phyloP scores from a whole-genome alignment of 306 rosid species.

The Sophora flavescens region DNA sequence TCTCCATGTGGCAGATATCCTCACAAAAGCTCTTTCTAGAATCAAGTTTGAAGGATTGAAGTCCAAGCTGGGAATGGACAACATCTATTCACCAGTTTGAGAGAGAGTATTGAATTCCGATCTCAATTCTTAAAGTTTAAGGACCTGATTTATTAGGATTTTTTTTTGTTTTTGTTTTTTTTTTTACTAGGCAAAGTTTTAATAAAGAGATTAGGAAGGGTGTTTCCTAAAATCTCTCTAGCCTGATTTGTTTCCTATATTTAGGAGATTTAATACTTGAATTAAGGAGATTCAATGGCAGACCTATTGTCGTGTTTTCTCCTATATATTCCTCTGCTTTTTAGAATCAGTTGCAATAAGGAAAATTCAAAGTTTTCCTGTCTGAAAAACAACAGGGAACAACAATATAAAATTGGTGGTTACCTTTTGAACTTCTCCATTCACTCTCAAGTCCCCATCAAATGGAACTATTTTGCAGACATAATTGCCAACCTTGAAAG shows the following conservation, averaged over 20 bases:
- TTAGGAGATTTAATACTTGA: background rate
- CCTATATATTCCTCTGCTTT: background rate
- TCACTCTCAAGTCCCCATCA: conserved; percentile 83
- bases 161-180: background rate
- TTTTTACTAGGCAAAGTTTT: background rate
- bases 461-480: conserved; percentile 96
- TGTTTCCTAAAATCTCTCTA: background rate
- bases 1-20: too few species aligned
- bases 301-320: background rate
- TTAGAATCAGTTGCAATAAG: background rate
- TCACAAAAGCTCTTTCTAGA: too few species aligned
- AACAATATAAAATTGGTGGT: conserved; percentile 13
- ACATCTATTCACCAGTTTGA: too few species aligned
- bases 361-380: background rate
- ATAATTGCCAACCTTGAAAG: conserved; percentile 76
- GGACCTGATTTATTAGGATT: background rate
- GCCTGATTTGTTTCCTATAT: background rate
- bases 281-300: background rate
- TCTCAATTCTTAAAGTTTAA: too few species aligned
- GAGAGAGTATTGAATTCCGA: too few species aligned
- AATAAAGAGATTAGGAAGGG: background rate
- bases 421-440: conserved; percentile 96
- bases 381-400: conserved; percentile 5
- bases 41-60: too few species aligned
- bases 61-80: too few species aligned